Evolutionary conservation across 1,284 basidiomycete species (phyloP).

Genomic region (Amylostereum areolatum): DNA sequence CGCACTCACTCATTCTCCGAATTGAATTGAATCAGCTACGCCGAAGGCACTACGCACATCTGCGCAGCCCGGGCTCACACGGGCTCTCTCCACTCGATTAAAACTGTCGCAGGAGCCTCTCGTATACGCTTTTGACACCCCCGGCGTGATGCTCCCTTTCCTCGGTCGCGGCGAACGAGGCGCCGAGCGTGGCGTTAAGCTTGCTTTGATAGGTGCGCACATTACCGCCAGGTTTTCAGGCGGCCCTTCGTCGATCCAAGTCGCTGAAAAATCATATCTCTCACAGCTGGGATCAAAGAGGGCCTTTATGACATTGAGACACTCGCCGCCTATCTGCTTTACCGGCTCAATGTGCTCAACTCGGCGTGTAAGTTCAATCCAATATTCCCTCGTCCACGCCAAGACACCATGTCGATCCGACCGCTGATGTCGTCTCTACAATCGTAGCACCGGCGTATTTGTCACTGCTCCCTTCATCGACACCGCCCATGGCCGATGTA

Average conservation of each 20-base stretch:
- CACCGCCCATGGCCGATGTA: constrained; percentile 54
- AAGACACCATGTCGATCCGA: neutral
- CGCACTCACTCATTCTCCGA: neutral
- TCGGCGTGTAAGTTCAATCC: constrained; percentile 48
- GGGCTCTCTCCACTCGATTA: constrained; percentile 76
- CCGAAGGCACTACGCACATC: constrained; percentile 89
- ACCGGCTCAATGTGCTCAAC: constrained; percentile 76
- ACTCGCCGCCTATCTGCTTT: constrained; percentile 85
- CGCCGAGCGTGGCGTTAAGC: constrained; percentile 87
- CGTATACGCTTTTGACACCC: constrained; percentile 94
- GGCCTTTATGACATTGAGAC: constrained; percentile 83
- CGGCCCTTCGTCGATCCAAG: no score
- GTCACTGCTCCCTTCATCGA: constrained; percentile 45
- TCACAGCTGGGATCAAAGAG: constrained; percentile 89
- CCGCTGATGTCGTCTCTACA: constrained; percentile 4
- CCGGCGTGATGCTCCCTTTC: constrained; percentile 96
- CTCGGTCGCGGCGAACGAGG: constrained; percentile 82
- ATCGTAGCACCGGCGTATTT: constrained; percentile 63
- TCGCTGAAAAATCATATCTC: neutral
- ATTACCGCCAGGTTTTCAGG: constrained; percentile 1
- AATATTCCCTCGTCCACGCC: no score
- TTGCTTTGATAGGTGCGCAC: constrained; percentile 81
- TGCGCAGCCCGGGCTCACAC: constrained; percentile 84
- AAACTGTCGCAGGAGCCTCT: constrained; percentile 75
- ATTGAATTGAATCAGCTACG: constrained; percentile 32